These are phyloP conservation scores for Magnaporthiopsis poae DNA, from an alignment of 2,329 filamentous ascomycete species.

Conservation along the genomic window DNA sequence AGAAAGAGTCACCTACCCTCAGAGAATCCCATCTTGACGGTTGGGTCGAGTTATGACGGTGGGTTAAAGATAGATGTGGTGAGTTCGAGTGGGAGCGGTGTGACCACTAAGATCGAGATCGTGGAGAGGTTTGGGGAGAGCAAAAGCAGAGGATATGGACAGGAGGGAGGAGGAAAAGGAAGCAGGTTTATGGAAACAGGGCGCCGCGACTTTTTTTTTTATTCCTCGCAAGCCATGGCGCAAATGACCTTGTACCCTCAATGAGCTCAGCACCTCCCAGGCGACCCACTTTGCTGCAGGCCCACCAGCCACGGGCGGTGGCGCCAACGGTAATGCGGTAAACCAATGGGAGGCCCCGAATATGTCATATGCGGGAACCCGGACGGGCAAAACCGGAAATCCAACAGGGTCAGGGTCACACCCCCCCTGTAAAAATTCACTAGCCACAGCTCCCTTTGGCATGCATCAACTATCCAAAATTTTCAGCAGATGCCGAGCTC, in stretches of 20 bases:
- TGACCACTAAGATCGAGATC: background rate
- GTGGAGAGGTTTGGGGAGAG: background rate
- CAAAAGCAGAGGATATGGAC: background rate
- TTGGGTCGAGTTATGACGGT: background rate
- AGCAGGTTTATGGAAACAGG: constrained; percentile 7
- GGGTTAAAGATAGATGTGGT: background rate
- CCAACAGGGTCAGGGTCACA: background rate
- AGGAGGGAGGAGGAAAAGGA: constrained; percentile 1
- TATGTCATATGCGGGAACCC: background rate
- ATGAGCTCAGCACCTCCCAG: constrained; percentile 2
- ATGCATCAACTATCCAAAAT: background rate
- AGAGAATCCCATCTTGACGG: constrained; percentile 34
- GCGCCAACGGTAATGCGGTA: background rate
- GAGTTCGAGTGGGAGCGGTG: background rate
- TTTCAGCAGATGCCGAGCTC: background rate
- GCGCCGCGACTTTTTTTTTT: constrained; percentile 6
- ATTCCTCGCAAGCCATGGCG: background rate
- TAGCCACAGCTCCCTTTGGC: background rate
- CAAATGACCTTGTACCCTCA: background rate
- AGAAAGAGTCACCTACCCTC: constrained; percentile 28
- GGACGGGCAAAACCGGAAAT: constrained; percentile 3
- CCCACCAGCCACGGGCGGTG: constrained; percentile 2
- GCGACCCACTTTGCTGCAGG: background rate
- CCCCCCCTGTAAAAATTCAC: background rate
- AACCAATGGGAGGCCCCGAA: background rate